Conservation (phyloP, 352 stramenopile species). For the Phytophthora nicotianae region DNA sequence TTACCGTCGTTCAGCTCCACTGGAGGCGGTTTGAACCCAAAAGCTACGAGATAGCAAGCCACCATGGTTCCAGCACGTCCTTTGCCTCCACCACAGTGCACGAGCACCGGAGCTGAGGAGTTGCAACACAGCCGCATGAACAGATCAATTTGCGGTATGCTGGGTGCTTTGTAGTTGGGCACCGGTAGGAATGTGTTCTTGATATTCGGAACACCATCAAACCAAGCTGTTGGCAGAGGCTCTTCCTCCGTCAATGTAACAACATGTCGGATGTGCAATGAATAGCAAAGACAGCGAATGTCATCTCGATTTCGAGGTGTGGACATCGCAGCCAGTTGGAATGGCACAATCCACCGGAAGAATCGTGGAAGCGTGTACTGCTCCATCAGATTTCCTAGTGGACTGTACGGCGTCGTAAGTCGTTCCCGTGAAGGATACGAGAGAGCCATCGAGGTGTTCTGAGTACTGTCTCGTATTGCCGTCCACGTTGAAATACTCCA, state of each 20-base stretch:
- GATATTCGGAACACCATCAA: conserved; percentile 25
- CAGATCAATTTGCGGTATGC: conserved; percentile 59
- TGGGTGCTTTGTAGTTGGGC: conserved; percentile 60
- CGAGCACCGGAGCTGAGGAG: conserved; percentile 41
- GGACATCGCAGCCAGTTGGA: conserved; percentile 48
- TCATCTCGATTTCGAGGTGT: conserved; percentile 41
- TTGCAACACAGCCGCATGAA: conserved; percentile 55
- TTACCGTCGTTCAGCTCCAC: neutral
- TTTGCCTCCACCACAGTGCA: conserved; percentile 73
- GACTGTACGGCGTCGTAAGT: conserved; percentile 7
- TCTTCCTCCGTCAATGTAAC: conserved; percentile 50
- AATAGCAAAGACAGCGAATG: conserved; percentile 35
- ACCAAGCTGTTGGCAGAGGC: conserved; percentile 38
- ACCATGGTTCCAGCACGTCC: conserved; percentile 67
- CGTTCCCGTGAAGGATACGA: conserved; percentile 17
- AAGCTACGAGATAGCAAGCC: conserved; percentile 68
- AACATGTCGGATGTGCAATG: conserved; percentile 38
- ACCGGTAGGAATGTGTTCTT: conserved; percentile 56
- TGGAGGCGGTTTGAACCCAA: conserved; percentile 50
- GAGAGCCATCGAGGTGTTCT: conserved; percentile 4
- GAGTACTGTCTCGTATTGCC: conserved; percentile 10
- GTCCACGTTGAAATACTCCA: conserved; percentile 33
- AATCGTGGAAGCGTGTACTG: conserved; percentile 44
- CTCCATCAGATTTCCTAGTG: neutral
- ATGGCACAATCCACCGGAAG: conserved; percentile 54